Evolutionary conservation across 495 filamentous ascomycete genomes (phyloP).

Genomic region (Tuber melanosporum): DNA sequence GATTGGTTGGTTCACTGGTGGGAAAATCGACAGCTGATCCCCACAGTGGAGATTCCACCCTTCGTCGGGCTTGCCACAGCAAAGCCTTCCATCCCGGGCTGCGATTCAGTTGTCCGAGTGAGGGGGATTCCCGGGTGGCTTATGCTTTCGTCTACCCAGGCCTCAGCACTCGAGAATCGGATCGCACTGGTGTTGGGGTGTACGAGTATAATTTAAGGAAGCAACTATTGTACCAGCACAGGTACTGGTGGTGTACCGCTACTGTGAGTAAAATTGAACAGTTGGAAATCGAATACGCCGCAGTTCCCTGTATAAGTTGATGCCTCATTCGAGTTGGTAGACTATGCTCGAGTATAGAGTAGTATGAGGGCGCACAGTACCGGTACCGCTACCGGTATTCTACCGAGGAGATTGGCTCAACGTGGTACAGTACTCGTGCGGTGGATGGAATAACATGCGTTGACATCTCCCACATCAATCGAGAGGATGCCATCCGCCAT

Average conservation of each 20-base stretch:
- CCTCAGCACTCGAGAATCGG: neutral
- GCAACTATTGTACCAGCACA: neutral
- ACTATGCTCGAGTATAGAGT: neutral
- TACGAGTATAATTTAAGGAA: neutral
- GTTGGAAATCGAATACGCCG: neutral
- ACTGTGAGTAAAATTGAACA: too few relatives aligned
- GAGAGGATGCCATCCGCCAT: neutral
- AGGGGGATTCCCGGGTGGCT: neutral
- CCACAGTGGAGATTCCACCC: neutral
- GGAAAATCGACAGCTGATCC: neutral
- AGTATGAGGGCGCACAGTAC: neutral
- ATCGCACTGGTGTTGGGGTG: neutral
- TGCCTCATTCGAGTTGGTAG: neutral
- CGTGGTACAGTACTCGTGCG: neutral
- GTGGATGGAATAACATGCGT: neutral
- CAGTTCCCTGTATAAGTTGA: neutral
- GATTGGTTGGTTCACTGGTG: neutral
- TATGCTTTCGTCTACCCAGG: neutral
- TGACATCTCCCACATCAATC: neutral
- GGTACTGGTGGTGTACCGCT: too few relatives aligned
- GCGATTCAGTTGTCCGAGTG: neutral
- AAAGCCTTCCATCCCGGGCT: neutral
- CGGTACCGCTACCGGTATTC: neutral
- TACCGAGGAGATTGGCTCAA: neutral
- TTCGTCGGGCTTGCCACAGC: neutral